Conservation (phyloP, 1,139 yeast genomes). For the Blastobotrys capitulatus region DNA sequence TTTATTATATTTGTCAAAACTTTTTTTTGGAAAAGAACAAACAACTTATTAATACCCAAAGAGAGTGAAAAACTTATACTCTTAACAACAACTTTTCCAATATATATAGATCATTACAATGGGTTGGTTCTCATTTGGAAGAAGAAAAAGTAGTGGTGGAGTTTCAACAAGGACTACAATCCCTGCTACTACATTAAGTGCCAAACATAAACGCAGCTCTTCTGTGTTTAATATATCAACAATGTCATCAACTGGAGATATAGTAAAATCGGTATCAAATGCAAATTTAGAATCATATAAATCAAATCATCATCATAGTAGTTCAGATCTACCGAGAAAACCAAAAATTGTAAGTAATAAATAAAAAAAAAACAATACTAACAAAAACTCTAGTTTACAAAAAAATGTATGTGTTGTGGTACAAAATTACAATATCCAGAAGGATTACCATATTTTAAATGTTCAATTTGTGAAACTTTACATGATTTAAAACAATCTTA, state of each 20-base stretch:
- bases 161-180: background rate
- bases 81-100: too few relatives aligned
- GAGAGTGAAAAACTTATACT: too few relatives aligned
- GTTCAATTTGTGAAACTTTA: conserved; percentile 34
- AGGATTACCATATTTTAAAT: conserved; percentile 45
- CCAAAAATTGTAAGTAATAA: conserved; percentile 1
- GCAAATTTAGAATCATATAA: conserved; percentile 11
- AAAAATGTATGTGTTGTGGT: conserved; percentile 54
- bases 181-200: background rate
- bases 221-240: conserved; percentile 20
- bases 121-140: conserved; percentile 8
- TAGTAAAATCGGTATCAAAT: conserved; percentile 22
- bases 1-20: too few relatives aligned
- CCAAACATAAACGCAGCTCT: conserved; percentile 6
- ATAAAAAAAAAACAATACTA: background rate
- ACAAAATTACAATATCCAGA: conserved; percentile 48
- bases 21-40: too few relatives aligned
- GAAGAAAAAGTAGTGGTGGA: conserved; percentile 2
- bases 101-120: background rate
- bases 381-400: conserved; percentile 10
- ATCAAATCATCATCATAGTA: background rate
- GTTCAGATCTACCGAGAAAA: background rate
- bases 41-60: too few relatives aligned
- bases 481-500: conserved; percentile 23
- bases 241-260: conserved; percentile 24